Conservation (phyloP, 768 basidiomycete genomes). For the Cyathus striatus region DNA sequence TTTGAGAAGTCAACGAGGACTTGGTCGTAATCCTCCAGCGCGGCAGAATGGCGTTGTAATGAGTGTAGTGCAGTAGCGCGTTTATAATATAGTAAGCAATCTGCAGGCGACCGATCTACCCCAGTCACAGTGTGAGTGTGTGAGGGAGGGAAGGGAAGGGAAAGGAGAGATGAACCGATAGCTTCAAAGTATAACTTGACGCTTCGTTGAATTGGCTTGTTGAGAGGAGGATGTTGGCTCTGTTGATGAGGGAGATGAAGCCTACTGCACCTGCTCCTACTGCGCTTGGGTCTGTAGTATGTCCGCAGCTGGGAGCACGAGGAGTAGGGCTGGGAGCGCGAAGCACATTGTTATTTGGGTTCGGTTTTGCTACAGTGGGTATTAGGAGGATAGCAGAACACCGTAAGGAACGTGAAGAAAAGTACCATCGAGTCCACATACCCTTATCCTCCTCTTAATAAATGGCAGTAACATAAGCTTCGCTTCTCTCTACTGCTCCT, state of each 20-base stretch:
- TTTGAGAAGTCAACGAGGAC: slow-evolving; percentile 72
- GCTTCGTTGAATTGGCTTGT: slow-evolving; percentile 80
- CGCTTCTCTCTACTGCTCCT: too few species aligned
- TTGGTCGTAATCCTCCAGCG: slow-evolving; percentile 82
- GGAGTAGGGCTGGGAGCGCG: slow-evolving; percentile 27
- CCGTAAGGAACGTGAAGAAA: too few species aligned
- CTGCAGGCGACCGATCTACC: slow-evolving; percentile 74
- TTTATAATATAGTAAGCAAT: slow-evolving; percentile 88
- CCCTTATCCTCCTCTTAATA: too few species aligned
- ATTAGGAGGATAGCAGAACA: too few species aligned
- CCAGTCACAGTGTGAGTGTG: background rate
- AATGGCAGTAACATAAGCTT: too few species aligned
- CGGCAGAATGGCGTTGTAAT: slow-evolving; percentile 61
- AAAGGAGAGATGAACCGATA: slow-evolving; percentile 50
- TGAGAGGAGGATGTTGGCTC: slow-evolving; percentile 67
- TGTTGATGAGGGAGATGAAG: slow-evolving; percentile 68
- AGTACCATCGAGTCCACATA: too few species aligned
- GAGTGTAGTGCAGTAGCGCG: slow-evolving; percentile 89
- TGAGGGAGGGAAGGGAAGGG: background rate
- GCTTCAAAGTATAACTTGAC: slow-evolving; percentile 79
- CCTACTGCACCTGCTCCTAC: slow-evolving; percentile 47
- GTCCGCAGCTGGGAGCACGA: slow-evolving; percentile 17
- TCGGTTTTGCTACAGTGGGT: too few species aligned
- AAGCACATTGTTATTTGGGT: too few species aligned
- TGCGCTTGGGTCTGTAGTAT: slow-evolving; percentile 20